Evolutionary conservation across 768 basidiomycete genomes (phyloP), one percentile per base, ranked within the genome.

Genomic region (Sistotremastrum suecicum): DNA sequence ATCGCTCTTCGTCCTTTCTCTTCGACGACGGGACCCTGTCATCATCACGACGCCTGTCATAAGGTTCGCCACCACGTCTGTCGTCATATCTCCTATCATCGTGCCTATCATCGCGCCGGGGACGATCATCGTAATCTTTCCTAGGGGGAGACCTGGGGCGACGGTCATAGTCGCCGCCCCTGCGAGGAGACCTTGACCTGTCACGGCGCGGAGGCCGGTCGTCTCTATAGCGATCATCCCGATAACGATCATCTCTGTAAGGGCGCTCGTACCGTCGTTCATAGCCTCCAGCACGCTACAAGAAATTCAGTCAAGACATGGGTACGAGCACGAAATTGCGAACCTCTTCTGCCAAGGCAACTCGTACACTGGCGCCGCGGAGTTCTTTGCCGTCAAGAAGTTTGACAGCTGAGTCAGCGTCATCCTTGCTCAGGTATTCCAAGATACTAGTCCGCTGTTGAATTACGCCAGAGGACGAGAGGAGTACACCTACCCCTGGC

Each of bases 331-430:
- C 11, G 57, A 32, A 34, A 41, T 41, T 29, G 63, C 76, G 38
- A 55, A 83, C 80, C 50, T 68, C 69, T 35, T 80, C 77, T 41
- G 81, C 76, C 34, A 74, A 56, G 32, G 72, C 68, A 31, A 94
- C 83, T 47, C 80, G 78, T 45, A 90, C 85, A 42, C 74, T 71
- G 44, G 80, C 70, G 48, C 89, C 89, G 53, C 89, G 85, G 39
- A 95, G 78, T 53, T 95, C 91, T 53, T 77, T 84, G 50, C 82
- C 81, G 54, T 87, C 82, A 35, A 97, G 68, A 34, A 83, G 81
- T 59, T 78, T 83, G 54, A 91, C 76, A n/a, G 94, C 94, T 51
- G 84, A 81, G 37, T 97, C 91, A 39, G 90, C 90, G 54, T 98
- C 94, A 5, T 86, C 85, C 46, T 85, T 72, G 42, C 77, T 80